Conservation (phyloP, 306 rosid species). For the Pterocarpus santalinus region DNA sequence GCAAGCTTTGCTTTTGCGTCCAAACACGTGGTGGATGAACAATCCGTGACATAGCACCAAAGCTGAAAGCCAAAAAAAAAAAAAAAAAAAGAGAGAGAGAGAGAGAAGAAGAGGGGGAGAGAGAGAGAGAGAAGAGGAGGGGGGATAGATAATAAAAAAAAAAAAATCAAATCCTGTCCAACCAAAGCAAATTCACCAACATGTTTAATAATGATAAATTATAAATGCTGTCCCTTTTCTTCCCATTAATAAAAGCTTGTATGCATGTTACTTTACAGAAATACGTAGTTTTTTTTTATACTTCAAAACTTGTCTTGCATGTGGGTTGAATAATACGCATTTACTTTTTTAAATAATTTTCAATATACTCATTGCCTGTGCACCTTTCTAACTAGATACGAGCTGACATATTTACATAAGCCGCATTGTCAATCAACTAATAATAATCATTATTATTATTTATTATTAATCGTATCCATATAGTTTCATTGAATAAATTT, state of each 20-base stretch:
- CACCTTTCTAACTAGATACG: neutral
- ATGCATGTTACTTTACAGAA: conserved; percentile 25
- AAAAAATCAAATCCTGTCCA: neutral
- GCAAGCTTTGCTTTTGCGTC: conserved; percentile 8
- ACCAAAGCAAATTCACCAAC: conserved; percentile 20
- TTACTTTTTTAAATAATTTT: neutral
- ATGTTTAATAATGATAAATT: conserved; percentile 25
- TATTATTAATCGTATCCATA: too few species aligned
- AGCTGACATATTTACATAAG: neutral
- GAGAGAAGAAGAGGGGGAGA: too few species aligned
- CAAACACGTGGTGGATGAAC: conserved; percentile 11
- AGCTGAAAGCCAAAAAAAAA: neutral
- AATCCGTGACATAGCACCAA: neutral
- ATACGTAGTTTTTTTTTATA: conserved; percentile 6
- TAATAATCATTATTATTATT: neutral
- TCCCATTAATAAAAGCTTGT: conserved; percentile 5
- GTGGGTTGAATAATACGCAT: conserved; percentile 30
- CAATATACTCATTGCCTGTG: conserved; percentile 8
- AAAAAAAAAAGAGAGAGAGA: too few species aligned
- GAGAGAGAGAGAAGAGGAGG: too few species aligned
- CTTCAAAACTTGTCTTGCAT: conserved; percentile 29
- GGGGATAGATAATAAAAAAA: neutral
- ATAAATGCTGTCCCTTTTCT: neutral
- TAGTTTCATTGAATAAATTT: neutral
- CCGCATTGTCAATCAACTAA: neutral